Conservation (phyloP, 2,329 filamentous ascomycete species). For the Didymella pinodella region DNA sequence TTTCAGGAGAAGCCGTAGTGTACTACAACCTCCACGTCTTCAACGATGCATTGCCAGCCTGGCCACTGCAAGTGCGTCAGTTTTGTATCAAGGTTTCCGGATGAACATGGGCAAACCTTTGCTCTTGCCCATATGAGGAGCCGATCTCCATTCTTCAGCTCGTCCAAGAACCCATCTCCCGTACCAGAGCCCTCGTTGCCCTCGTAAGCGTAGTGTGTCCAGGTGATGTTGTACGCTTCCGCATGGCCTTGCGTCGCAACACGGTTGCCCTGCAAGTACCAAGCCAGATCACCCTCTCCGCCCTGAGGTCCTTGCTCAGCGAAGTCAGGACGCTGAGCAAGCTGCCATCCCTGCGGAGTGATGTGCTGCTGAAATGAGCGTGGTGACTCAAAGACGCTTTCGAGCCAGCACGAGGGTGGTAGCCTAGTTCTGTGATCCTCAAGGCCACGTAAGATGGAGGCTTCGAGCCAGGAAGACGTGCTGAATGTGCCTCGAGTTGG, state of each 20-base stretch:
- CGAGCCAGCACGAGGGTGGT: constrained; percentile 14
- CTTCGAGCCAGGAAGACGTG: constrained; percentile 47
- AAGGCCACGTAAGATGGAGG: constrained; percentile 38
- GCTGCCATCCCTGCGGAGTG: constrained; percentile 21
- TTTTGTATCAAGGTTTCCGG: neutral
- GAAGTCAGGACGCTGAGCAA: constrained; percentile 30
- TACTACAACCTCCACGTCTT: constrained; percentile 30
- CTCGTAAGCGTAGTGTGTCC: constrained; percentile 23
- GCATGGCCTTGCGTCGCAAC: constrained; percentile 26
- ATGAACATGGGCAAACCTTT: constrained; percentile 26
- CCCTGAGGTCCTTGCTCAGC: constrained; percentile 34
- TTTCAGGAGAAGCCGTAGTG: constrained; percentile 32
- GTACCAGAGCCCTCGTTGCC: constrained; percentile 38
- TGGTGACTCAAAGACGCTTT: constrained; percentile 6
- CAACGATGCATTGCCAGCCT: constrained; percentile 41
- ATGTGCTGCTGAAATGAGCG: constrained; percentile 10
- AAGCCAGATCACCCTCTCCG: constrained; percentile 36
- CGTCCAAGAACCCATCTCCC: constrained; percentile 39
- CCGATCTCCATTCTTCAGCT: constrained; percentile 37
- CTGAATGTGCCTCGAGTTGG: constrained; percentile 34
- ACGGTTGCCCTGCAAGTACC: constrained; percentile 46
- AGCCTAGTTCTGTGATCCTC: constrained; percentile 7
- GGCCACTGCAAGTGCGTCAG: constrained; percentile 33
- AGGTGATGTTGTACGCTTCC: constrained; percentile 31
- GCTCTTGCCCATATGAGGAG: constrained; percentile 45